These are phyloP conservation scores for Epichloe uncinata DNA, from an alignment of 2,329 filamentous ascomycete genomes.

Conservation along the genomic window DNA sequence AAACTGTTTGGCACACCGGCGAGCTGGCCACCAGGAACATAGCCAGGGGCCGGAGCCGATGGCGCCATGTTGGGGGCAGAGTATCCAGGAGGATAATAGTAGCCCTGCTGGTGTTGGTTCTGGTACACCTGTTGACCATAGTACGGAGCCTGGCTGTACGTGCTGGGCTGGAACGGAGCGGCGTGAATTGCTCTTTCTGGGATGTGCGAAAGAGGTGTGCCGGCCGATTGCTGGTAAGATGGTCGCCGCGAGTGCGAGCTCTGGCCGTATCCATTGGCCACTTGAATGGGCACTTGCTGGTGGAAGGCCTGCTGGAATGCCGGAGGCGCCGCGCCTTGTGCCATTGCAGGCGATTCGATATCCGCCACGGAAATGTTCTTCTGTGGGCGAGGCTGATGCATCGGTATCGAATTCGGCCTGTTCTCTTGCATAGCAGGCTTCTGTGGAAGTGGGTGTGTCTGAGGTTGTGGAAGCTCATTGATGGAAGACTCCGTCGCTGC, in stretches of 20 bases:
- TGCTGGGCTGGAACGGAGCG: conserved; percentile 71
- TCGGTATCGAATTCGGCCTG: conserved; percentile 42
- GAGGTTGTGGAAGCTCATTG: conserved; percentile 41
- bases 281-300: conserved; percentile 76
- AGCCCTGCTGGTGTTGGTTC: conserved; percentile 36
- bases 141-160: conserved; percentile 45
- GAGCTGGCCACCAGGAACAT: conserved; percentile 42
- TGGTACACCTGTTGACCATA: conserved; percentile 35
- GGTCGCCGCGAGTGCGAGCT: conserved; percentile 52
- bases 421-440: conserved; percentile 46
- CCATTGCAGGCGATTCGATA: conserved; percentile 67
- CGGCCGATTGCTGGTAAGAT: conserved; percentile 58
- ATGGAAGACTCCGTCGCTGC: conserved; percentile 23
- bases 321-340: conserved; percentile 38
- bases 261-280: conserved; percentile 42
- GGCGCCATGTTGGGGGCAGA: conserved; percentile 38
- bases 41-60: conserved; percentile 37
- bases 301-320: conserved; percentile 89
- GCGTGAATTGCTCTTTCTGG: conserved; percentile 87
- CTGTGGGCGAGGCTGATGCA: conserved; percentile 91
- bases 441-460: conserved; percentile 44
- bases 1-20: conserved; percentile 24
- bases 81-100: conserved; percentile 54
- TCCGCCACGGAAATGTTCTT: conserved; percentile 88
- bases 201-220: conserved; percentile 80